Evolutionary conservation across 495 filamentous ascomycete species (phyloP).

Genomic region (Penicillium silybi): DNA sequence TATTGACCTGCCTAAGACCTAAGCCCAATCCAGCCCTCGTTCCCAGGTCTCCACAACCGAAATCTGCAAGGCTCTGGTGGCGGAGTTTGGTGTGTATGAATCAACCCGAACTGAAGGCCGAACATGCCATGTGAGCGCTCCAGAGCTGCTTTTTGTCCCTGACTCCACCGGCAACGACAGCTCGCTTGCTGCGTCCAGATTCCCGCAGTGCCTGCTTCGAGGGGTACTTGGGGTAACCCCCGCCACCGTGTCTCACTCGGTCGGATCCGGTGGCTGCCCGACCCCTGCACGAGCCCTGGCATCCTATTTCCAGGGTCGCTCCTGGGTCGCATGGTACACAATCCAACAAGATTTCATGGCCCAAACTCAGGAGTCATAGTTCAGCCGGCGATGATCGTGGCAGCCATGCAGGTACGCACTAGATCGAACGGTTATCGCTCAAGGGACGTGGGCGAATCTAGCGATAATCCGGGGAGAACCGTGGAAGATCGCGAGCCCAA

Average conservation of each 20-base stretch:
- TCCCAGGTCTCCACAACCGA: neutral
- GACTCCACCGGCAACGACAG: neutral
- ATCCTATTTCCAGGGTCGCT: neutral
- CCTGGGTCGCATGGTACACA: neutral
- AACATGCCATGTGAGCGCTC: constrained; percentile 10
- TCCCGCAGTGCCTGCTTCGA: too few relatives aligned
- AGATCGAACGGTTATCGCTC: constrained; percentile 1
- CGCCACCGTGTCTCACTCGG: constrained; percentile 20
- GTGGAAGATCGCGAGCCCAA: neutral
- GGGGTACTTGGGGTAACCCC: neutral
- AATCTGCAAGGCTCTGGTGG: neutral
- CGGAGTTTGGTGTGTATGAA: neutral
- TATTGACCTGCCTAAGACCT: constrained; percentile 1
- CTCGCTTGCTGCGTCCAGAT: neutral
- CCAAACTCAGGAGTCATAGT: neutral
- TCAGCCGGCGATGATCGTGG: constrained; percentile 1
- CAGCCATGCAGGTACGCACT: constrained; percentile 8
- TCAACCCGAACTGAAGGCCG: too few relatives aligned
- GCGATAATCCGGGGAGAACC: neutral
- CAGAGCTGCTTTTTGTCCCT: constrained; percentile 5
- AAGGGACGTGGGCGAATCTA: neutral
- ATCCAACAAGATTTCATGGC: neutral
- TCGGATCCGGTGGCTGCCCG: constrained; percentile 2
- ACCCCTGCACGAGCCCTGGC: neutral
- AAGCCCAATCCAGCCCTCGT: constrained; percentile 1